These are phyloP conservation scores for Ceratobasidium sp. DNA, from an alignment of 1,284 basidiomycete genomes.

Conservation along the genomic window DNA sequence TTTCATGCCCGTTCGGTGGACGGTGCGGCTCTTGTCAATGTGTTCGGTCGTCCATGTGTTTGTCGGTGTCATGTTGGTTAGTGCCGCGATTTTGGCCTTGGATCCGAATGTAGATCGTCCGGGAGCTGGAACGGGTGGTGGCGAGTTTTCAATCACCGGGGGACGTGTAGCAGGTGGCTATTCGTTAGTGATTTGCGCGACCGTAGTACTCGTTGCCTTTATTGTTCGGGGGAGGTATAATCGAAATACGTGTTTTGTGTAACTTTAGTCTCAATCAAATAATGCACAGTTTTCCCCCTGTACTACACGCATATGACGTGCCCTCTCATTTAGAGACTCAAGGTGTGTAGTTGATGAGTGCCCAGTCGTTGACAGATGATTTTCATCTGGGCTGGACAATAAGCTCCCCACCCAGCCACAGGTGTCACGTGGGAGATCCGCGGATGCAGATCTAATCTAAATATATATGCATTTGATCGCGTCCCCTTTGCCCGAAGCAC, in stretches of 20 bases:
- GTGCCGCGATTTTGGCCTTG: constrained; percentile 5
- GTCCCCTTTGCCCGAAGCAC: constrained; percentile 31
- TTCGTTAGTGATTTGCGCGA: constrained; percentile 6
- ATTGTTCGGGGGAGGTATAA: neutral
- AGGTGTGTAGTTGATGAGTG: too few species aligned
- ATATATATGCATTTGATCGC: neutral
- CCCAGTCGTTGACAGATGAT: too few species aligned
- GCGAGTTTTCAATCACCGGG: neutral
- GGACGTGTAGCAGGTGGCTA: constrained; percentile 9
- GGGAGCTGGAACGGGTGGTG: neutral
- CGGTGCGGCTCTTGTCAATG: neutral
- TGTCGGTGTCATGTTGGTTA: constrained; percentile 18
- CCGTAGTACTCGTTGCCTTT: neutral
- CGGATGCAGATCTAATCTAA: neutral
- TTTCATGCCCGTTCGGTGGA: constrained; percentile 13
- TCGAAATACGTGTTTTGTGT: constrained; percentile 8
- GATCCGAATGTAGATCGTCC: constrained; percentile 8
- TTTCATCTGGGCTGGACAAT: too few species aligned
- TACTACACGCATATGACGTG: too few species aligned
- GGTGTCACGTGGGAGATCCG: neutral
- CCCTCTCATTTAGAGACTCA: too few species aligned
- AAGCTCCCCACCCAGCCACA: neutral
- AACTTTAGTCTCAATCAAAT: too few species aligned
- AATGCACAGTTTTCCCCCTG: too few species aligned
- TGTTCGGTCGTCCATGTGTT: constrained; percentile 5